phyloP scores from a whole-genome alignment of 768 basidiomycete genomes.

The Boletus vermiculosoides region DNA sequence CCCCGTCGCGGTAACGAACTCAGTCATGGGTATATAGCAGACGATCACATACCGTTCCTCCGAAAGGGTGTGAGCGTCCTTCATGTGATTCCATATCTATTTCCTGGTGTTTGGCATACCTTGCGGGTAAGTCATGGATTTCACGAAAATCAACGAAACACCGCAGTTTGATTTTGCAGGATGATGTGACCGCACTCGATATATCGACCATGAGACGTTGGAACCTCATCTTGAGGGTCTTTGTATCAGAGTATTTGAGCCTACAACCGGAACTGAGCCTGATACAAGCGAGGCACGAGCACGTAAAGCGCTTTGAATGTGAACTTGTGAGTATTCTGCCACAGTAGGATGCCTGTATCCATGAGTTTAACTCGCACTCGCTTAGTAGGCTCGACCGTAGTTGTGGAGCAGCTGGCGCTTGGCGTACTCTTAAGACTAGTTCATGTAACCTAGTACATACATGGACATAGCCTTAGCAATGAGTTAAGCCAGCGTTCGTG shows the following conservation, averaged over 20 bases:
- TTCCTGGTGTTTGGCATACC: slow-evolving; percentile 89
- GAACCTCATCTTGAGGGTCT: slow-evolving; percentile 85
- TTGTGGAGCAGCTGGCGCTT: background rate
- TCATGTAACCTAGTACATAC: slow-evolving; percentile 2
- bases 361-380: slow-evolving; percentile 1
- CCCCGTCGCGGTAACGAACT: slow-evolving; percentile 40
- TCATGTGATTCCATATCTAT: slow-evolving; percentile 87
- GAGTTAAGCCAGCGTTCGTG: background rate
- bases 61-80: slow-evolving; percentile 78
- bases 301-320: slow-evolving; percentile 37
- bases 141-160: background rate
- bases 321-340: slow-evolving; percentile 46
- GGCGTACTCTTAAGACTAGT: background rate
- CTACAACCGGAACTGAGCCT: slow-evolving; percentile 50
- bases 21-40: slow-evolving; percentile 66
- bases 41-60: slow-evolving; percentile 94
- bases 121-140: slow-evolving; percentile 49
- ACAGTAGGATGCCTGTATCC: background rate
- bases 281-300: slow-evolving; percentile 20
- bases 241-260: slow-evolving; percentile 87
- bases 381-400: slow-evolving; percentile 21
- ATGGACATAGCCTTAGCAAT: background rate
- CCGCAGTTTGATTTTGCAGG: slow-evolving; percentile 45
- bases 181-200: slow-evolving; percentile 85
- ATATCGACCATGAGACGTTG: slow-evolving; percentile 83